These are phyloP conservation scores for Batkoa obscura DNA, from an alignment of 371 early-diverging fungal species.

Conservation along the genomic window DNA sequence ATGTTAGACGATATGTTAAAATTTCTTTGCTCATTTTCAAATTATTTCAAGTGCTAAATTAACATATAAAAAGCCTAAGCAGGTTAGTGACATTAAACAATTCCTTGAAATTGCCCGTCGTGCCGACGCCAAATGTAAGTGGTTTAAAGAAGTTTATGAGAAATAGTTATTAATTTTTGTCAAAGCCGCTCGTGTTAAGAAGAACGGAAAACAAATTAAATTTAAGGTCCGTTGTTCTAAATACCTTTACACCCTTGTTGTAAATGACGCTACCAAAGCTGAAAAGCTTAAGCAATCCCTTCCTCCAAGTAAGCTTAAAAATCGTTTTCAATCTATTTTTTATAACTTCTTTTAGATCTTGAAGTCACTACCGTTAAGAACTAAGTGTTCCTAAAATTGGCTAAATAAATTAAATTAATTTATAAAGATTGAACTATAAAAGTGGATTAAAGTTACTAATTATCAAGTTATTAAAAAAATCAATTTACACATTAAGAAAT, in stretches of 20 bases:
- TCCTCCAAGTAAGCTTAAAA: conserved; percentile 47
- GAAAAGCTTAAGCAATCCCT: conserved; percentile 87
- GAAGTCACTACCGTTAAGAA: neutral
- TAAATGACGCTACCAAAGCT: conserved; percentile 91
- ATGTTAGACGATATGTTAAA: neutral
- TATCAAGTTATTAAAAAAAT: no score
- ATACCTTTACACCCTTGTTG: conserved; percentile 93
- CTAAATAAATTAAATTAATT: no score
- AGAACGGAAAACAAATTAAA: conserved; percentile 87
- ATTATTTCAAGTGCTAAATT: neutral
- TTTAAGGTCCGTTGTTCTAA: conserved; percentile 97
- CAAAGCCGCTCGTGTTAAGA: conserved; percentile 87
- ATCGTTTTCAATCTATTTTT: neutral
- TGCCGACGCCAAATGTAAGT: conserved; percentile 84
- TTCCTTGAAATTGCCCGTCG: conserved; percentile 91
- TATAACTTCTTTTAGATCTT: neutral
- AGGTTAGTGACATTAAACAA: conserved; percentile 93
- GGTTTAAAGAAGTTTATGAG: neutral
- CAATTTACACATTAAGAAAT: no score
- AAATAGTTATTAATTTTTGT: neutral
- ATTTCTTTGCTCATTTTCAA: neutral
- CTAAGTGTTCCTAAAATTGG: neutral
- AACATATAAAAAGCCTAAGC: conserved; percentile 62
- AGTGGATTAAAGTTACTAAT: no score
- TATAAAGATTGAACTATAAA: no score